These are phyloP conservation scores for Paramecium tetraurelia DNA, from an alignment of 73 alveolate genomes.

Conservation along the genomic window DNA sequence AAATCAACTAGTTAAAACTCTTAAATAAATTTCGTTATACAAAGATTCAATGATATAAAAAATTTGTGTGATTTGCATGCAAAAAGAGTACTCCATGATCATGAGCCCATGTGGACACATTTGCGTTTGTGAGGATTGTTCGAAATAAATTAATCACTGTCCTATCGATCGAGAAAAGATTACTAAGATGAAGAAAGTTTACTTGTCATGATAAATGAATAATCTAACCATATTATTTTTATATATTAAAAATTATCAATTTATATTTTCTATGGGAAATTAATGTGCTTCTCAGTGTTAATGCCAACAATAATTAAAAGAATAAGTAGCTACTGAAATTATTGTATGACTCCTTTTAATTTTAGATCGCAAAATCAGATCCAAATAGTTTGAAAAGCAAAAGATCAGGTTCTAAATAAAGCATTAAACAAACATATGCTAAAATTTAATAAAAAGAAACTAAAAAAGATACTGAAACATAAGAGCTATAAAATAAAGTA, in stretches of 20 bases:
- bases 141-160: background rate
- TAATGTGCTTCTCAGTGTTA: background rate
- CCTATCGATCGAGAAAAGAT: background rate
- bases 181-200: background rate
- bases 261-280: background rate
- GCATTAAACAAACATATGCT: background rate
- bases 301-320: background rate
- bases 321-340: background rate
- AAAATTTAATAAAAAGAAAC: background rate
- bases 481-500: background rate
- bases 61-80: background rate
- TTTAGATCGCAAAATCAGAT: slow-evolving; percentile 15
- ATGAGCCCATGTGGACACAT: background rate
- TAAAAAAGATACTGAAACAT: background rate
- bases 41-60: background rate
- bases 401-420: background rate
- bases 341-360: background rate
- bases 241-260: background rate
- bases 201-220: background rate
- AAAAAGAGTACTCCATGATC: background rate
- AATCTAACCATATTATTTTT: background rate
- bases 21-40: background rate
- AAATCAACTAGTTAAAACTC: background rate
- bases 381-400: background rate
- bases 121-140: background rate